A percentile compares a stretch with the other conserved stretches of the same genome.
Conservation (phyloP, 768 basidiomycete genomes). For the Rhodotorula kratochvilovae region DNA sequence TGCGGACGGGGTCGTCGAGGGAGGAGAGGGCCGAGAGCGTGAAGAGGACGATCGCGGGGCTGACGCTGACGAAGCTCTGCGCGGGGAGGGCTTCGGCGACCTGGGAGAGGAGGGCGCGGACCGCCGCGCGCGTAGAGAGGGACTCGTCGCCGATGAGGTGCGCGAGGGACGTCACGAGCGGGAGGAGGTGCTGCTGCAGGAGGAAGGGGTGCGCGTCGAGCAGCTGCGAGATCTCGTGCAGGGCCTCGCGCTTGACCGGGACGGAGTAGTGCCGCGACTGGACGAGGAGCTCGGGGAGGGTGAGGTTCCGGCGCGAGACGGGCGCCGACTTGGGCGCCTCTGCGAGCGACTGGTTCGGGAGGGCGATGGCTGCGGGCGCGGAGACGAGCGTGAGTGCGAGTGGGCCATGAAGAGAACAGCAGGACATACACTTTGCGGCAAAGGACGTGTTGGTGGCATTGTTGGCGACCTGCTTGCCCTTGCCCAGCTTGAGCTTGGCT, state of each 20-base stretch:
- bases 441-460: conserved; percentile 96
- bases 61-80: conserved; percentile 51
- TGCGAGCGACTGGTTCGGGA: conserved; percentile 77
- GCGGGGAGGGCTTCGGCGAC: conserved; percentile 1
- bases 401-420: no score
- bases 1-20: conserved; percentile 88
- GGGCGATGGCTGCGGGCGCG: no score
- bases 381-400: no score
- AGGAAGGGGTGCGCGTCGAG: conserved; percentile 61
- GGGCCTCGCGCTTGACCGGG: conserved; percentile 65
- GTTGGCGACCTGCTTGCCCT: conserved; percentile 72
- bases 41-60: conserved; percentile 71
- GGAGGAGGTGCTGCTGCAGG: conserved; percentile 45
- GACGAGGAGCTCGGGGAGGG: conserved; percentile 68
- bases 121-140: background rate
- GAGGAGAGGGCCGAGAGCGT: conserved; percentile 85
- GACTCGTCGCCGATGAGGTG: conserved; percentile 76
- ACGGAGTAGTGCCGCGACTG: conserved; percentile 80
- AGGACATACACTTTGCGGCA: conserved; percentile 84
- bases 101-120: background rate
- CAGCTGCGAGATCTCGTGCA: conserved; percentile 53
- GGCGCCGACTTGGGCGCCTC: conserved; percentile 58
- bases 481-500: conserved; percentile 93
- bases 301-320: conserved; percentile 69
- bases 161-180: conserved; percentile 44